These are phyloP conservation scores for Sporothrix luriei DNA, from an alignment of 2,329 filamentous ascomycete genomes.

Conservation along the genomic window DNA sequence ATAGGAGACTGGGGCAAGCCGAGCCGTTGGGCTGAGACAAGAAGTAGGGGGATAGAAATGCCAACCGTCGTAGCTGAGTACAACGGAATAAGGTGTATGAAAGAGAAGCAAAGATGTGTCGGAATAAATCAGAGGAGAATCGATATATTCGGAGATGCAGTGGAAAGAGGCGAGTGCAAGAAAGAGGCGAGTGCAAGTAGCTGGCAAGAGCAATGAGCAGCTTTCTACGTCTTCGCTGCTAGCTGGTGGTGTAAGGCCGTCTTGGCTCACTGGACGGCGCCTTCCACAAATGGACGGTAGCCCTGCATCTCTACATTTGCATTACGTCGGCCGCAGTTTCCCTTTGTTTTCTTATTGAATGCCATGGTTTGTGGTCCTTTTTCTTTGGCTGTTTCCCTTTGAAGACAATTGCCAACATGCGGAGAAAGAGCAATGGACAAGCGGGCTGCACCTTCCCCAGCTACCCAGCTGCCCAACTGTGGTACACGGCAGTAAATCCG, in stretches of 20 bases:
- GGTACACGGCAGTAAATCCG: too few relatives aligned
- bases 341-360: not conserved
- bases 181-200: not conserved
- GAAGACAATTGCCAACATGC: not conserved
- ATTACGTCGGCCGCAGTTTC: not conserved
- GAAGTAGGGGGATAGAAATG: not conserved
- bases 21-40: not conserved
- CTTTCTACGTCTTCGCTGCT: not conserved
- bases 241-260: conserved; percentile 24
- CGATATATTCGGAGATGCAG: not conserved
- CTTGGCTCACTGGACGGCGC: conserved; percentile 20
- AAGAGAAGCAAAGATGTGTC: not conserved
- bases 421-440: not conserved
- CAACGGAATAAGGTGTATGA: not conserved
- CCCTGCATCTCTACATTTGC: not conserved
- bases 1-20: conserved; percentile 1
- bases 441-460: not conserved
- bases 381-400: not conserved
- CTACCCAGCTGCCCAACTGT: too few relatives aligned
- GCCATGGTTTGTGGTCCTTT: not conserved
- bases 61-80: not conserved
- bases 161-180: not conserved
- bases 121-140: conserved; percentile 6
- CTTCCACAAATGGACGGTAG: not conserved
- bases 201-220: not conserved